Base-by-base conservation (phyloP, 2,329 filamentous ascomycete species). In the Pseudofabraea citricarpa region DNA sequence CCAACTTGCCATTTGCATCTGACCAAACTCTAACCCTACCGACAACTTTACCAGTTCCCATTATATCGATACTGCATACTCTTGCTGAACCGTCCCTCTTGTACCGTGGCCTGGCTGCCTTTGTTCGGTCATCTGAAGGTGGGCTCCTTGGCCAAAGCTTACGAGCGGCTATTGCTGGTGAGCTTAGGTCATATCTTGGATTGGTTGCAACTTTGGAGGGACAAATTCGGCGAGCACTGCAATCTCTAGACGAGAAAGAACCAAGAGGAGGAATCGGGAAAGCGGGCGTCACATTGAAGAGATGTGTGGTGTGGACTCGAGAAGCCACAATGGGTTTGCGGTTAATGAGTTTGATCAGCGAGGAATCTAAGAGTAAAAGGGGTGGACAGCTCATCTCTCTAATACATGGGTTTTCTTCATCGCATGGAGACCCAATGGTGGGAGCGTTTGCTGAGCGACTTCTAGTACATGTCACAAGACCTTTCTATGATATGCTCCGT, bases 251-350 rank as follows among this genome's bases (percentile, higher is more conserved):
- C 50, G 80, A 85, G 40, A 70, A 72, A 2, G 77, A 78, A 4
- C 79, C 85, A 2, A 75, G 83, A 36, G 77, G 79, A 35, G 84
- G 85, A 2, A 81, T 94, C 41, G 85, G 88, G 5, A 93, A 90
- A 56, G 84, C 87, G 1, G 90, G 90, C 2, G 91, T 98, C 12
- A 98, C 93, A 0, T 70, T 98, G 40, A 97, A 97, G 64, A 77
- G 93, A 61, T 97, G 91, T 56, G 86, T 98, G 3, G 86, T 98
- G 19, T 98, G 94, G 94, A 97, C 90, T 7, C 81, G 91, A 54
- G 94, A 98, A 64, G 89, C 93, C 6, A 98, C 93, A 1, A 94
- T 97, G 84, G 93, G 90, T 1, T 67, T 98, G 54, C 81, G 93
- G 13, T 71, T 98, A 43, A 90, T 98, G 86, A 94, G 88, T 56